These are phyloP conservation scores for Ogataea trehalophila DNA, from an alignment of 805 yeast species.

Conservation along the genomic window DNA sequence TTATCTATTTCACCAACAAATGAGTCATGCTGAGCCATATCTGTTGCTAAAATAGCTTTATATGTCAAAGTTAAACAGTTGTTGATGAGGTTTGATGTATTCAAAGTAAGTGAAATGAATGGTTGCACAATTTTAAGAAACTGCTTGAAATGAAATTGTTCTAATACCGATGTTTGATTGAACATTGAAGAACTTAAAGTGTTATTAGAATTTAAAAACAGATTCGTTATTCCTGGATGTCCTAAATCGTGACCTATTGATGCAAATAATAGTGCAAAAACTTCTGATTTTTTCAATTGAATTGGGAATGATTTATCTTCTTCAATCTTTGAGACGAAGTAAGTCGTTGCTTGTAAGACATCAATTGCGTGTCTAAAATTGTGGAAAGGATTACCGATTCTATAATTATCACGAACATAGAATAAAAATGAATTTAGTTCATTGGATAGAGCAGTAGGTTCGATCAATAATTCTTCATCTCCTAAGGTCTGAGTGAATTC, in stretches of 20 bases:
- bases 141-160: slow-evolving; percentile 72
- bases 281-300: slow-evolving; percentile 31
- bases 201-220: slow-evolving; percentile 51
- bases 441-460: slow-evolving; percentile 23
- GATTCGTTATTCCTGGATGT: slow-evolving; percentile 93
- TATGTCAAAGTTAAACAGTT: slow-evolving; percentile 8
- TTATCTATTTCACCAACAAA: slow-evolving; percentile 54
- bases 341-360: slow-evolving; percentile 86
- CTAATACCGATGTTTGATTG: slow-evolving; percentile 67
- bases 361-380: slow-evolving; percentile 95
- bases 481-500: neutral
- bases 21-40: slow-evolving; percentile 84
- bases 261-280: slow-evolving; percentile 62
- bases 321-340: slow-evolving; percentile 35
- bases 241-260: slow-evolving; percentile 95
- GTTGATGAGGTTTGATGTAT: neutral
- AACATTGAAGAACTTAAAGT: slow-evolving; percentile 64
- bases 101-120: slow-evolving; percentile 8
- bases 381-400: slow-evolving; percentile 85
- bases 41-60: slow-evolving; percentile 66
- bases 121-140: slow-evolving; percentile 40
- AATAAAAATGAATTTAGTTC: slow-evolving; percentile 56
- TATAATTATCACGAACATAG: slow-evolving; percentile 72
- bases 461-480: neutral
- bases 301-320: slow-evolving; percentile 7